A percentile compares a stretch with the other conserved stretches of the same genome.
These are phyloP conservation scores for Pilobolus umbonatus DNA, from an alignment of 192 early-diverging fungal species.

Conservation along the genomic window DNA sequence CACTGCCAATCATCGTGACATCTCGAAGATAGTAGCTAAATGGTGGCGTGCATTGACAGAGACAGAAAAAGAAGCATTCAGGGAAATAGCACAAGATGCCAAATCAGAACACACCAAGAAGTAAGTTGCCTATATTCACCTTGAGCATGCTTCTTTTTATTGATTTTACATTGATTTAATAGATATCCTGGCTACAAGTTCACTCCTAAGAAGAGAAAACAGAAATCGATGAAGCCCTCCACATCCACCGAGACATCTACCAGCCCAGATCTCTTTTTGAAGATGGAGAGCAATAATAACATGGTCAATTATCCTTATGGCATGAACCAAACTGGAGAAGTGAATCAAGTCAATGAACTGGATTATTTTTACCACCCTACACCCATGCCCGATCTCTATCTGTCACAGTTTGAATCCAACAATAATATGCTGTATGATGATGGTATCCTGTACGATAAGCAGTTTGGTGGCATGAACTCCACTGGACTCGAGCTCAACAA, in stretches of 20 bases:
- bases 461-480: not conserved
- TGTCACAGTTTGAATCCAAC: not conserved
- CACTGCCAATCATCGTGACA: constrained; percentile 52
- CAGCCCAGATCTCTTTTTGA: too few species aligned
- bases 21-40: constrained; percentile 55
- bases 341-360: not conserved
- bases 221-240: not conserved
- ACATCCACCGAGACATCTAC: not conserved
- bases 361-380: not conserved
- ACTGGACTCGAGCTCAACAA: not conserved
- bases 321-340: constrained; percentile 1
- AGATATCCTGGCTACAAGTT: constrained; percentile 28
- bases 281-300: too few species aligned
- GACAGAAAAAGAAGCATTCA: constrained; percentile 49
- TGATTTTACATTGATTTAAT: not conserved
- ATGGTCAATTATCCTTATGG: too few species aligned
- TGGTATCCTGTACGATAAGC: too few species aligned
- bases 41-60: constrained; percentile 50
- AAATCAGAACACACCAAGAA: constrained; percentile 43
- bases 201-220: constrained; percentile 3
- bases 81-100: constrained; percentile 37
- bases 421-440: too few species aligned
- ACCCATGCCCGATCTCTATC: not conserved
- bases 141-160: not conserved
- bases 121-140: constrained; percentile 15